These are phyloP conservation scores for Noccaea bulbosa DNA, from an alignment of 345 rosid genomes.

Conservation along the genomic window DNA sequence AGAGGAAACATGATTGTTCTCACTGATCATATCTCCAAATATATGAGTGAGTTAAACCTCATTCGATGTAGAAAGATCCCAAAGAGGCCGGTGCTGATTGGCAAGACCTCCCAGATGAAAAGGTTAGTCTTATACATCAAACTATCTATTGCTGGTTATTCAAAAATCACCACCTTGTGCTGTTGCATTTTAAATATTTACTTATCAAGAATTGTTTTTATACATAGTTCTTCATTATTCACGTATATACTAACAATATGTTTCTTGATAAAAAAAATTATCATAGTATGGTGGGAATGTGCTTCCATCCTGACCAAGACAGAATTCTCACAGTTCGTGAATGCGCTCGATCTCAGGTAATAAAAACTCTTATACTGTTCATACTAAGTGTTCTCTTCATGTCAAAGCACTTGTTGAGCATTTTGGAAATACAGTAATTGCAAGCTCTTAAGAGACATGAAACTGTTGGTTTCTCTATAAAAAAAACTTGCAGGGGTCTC, in stretches of 20 bases:
- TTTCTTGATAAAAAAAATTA: too few species aligned
- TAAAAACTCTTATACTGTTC: background rate
- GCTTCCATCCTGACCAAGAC: conserved; percentile 93
- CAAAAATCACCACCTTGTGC: conserved; percentile 23
- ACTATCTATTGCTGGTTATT: conserved; percentile 48
- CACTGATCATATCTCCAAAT: conserved; percentile 78
- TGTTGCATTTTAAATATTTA: too few species aligned
- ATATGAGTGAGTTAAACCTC: conserved; percentile 77
- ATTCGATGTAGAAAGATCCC: conserved; percentile 76
- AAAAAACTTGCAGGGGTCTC: conserved; percentile 70
- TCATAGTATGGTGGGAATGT: conserved; percentile 90
- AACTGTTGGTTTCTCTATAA: background rate
- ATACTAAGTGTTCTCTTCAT: background rate
- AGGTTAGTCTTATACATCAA: conserved; percentile 42
- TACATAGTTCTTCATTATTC: too few species aligned
- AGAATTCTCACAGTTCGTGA: conserved; percentile 85
- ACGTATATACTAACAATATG: too few species aligned
- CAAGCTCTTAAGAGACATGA: background rate
- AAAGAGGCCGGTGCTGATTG: conserved; percentile 93
- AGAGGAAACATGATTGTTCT: conserved; percentile 57
- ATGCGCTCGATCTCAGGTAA: conserved; percentile 87
- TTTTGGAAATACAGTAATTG: background rate
- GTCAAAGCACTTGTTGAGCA: background rate
- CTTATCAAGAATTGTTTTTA: too few species aligned
- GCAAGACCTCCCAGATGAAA: conserved; percentile 77